These are phyloP conservation scores for Mrakia blollopis DNA, from an alignment of 768 basidiomycete genomes.

Conservation along the genomic window DNA sequence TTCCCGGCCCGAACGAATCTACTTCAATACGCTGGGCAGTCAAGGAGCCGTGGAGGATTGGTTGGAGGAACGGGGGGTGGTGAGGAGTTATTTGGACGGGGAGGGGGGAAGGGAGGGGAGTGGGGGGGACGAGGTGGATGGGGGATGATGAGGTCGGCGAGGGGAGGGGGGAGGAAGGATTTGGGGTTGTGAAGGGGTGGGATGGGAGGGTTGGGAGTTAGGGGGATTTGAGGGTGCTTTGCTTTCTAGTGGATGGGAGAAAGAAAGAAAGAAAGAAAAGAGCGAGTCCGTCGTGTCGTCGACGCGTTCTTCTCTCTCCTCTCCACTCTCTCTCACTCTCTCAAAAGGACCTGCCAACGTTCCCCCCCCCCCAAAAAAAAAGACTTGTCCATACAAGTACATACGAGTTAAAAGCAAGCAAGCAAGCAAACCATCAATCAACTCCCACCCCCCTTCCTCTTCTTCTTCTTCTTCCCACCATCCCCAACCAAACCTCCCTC, in stretches of 20 bases:
- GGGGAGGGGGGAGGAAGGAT: neutral
- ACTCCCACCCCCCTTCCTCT: neutral
- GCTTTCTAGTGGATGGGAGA: too few species aligned
- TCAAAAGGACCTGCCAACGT: too few species aligned
- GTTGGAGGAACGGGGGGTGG: slow-evolving; percentile 43
- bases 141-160: neutral
- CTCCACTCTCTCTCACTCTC: too few species aligned
- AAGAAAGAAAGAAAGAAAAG: too few species aligned
- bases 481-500: neutral
- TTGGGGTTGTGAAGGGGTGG: neutral
- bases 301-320: too few species aligned
- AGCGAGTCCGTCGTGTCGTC: too few species aligned
- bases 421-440: too few species aligned
- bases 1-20: slow-evolving; percentile 43
- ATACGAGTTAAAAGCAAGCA: too few species aligned
- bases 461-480: neutral
- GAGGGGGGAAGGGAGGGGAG: neutral
- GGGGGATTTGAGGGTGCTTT: neutral
- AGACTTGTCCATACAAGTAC: too few species aligned
- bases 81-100: neutral
- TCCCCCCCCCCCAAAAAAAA: too few species aligned
- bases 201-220: neutral
- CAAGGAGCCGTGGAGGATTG: slow-evolving; percentile 46
- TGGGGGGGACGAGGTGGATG: neutral
- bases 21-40: slow-evolving; percentile 46